These are phyloP conservation scores for Backusella parvicylindrica DNA, from an alignment of 192 early-diverging fungal species.

Conservation along the genomic window DNA sequence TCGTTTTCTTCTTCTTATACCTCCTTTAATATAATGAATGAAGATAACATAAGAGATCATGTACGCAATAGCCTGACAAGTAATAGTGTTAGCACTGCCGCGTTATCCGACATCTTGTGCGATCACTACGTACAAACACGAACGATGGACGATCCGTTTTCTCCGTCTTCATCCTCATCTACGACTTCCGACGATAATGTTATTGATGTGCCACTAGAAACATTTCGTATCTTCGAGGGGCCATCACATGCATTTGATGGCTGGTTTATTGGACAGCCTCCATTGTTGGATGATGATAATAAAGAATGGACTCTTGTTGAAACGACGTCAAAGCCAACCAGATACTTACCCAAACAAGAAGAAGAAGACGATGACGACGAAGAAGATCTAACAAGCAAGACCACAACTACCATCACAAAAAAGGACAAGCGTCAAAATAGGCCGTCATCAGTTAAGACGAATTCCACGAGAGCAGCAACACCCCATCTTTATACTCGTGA, in stretches of 20 bases:
- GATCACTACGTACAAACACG: constrained; percentile 24
- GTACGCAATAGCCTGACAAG: not conserved
- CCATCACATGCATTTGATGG: not conserved
- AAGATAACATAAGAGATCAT: not conserved
- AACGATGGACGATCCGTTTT: not conserved
- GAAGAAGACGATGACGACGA: not conserved
- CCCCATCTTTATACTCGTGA: constrained; percentile 20
- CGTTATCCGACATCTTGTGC: constrained; percentile 21
- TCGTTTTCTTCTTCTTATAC: not conserved
- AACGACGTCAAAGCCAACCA: not conserved
- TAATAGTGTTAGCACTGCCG: not conserved
- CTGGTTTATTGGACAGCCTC: constrained; percentile 6
- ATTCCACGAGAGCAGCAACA: not conserved
- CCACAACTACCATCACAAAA: not conserved
- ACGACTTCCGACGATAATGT: not conserved
- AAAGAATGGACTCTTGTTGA: constrained; percentile 22
- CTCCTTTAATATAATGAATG: not conserved
- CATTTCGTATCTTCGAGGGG: constrained; percentile 19
- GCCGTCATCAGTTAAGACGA: not conserved
- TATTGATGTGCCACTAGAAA: constrained; percentile 18
- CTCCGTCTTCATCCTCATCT: not conserved
- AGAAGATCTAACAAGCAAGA: not conserved
- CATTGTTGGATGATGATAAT: not conserved
- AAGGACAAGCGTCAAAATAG: not conserved
- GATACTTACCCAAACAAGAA: not conserved